These are phyloP conservation scores for Colletotrichum karsti DNA, from an alignment of 2,329 filamentous ascomycete species.

Conservation along the genomic window DNA sequence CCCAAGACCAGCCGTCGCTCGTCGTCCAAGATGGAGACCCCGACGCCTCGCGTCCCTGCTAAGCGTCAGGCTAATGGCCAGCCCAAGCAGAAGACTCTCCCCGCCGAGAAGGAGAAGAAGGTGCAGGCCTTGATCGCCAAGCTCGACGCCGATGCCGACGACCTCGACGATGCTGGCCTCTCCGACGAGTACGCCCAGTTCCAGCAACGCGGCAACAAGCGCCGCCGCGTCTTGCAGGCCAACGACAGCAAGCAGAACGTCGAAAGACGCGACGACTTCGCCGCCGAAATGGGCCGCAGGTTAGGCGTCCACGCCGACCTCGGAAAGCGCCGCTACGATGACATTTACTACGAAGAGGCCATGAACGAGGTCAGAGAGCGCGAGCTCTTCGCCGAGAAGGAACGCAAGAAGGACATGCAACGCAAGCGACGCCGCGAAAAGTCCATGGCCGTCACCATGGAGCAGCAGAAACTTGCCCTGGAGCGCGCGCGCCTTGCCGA, in stretches of 20 bases:
- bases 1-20: conserved; percentile 60
- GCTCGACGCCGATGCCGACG: conserved; percentile 56
- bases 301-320: conserved; percentile 74
- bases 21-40: conserved; percentile 58
- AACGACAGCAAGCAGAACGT: conserved; percentile 72
- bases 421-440: conserved; percentile 95
- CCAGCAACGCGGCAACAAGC: conserved; percentile 70
- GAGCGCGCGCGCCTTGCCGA: conserved; percentile 80
- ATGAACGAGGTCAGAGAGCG: conserved; percentile 88
- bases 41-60: conserved; percentile 56
- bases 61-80: conserved; percentile 70
- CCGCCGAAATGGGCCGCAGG: conserved; percentile 64
- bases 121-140: conserved; percentile 66
- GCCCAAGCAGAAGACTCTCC: conserved; percentile 57
- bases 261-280: conserved; percentile 68
- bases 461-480: conserved; percentile 86
- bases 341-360: conserved; percentile 81
- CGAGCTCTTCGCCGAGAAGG: conserved; percentile 93
- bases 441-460: conserved; percentile 91
- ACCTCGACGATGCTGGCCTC: conserved; percentile 52
- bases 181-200: conserved; percentile 55
- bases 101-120: conserved; percentile 71
- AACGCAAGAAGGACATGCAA: conserved; percentile 99
- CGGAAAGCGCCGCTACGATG: conserved; percentile 80
- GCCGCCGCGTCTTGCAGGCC: conserved; percentile 71